Evolutionary conservation across 2,329 filamentous ascomycete genomes (phyloP).

Genomic region (Colletotrichum echinochloae): DNA sequence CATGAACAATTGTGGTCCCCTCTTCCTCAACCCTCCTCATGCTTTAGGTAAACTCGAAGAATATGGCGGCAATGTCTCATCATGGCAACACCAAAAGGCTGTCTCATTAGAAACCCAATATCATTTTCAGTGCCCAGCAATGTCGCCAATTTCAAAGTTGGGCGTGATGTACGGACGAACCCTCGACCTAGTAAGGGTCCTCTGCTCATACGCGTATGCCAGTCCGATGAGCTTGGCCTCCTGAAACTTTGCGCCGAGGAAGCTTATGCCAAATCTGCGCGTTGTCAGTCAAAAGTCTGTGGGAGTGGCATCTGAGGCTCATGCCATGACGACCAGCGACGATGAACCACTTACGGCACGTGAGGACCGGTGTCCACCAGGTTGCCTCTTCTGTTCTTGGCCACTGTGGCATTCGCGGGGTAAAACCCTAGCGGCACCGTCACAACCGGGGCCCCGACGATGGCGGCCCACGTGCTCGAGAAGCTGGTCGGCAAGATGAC

Average conservation of each 20-base stretch:
- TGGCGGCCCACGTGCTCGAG: constrained; percentile 42
- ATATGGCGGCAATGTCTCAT: not conserved
- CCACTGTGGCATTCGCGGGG: constrained; percentile 36
- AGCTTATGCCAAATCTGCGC: constrained; percentile 68
- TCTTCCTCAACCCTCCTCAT: not conserved
- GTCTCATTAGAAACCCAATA: not conserved
- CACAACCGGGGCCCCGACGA: constrained; percentile 60
- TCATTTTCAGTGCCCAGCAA: constrained; percentile 32
- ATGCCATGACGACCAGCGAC: not conserved
- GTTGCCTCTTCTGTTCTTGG: constrained; percentile 37
- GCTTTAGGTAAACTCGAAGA: too few species aligned
- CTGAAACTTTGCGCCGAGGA: constrained; percentile 69
- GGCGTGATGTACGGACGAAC: constrained; percentile 48
- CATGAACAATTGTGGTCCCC: not conserved
- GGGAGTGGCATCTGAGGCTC: too few species aligned
- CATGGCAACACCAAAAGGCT: not conserved
- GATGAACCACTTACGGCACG: constrained; percentile 39
- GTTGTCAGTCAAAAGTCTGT: not conserved
- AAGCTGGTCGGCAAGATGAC: constrained; percentile 67
- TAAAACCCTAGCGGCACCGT: constrained; percentile 70
- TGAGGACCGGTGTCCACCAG: constrained; percentile 39
- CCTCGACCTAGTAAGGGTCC: constrained; percentile 51
- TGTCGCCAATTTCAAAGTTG: constrained; percentile 48
- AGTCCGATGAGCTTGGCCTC: constrained; percentile 72
- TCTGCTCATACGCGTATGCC: constrained; percentile 77